A percentile compares a stretch with the other conserved stretches of the same genome.
These are phyloP conservation scores for Phoma sp. DNA, from an alignment of 2,329 filamentous ascomycete species.

Conservation along the genomic window DNA sequence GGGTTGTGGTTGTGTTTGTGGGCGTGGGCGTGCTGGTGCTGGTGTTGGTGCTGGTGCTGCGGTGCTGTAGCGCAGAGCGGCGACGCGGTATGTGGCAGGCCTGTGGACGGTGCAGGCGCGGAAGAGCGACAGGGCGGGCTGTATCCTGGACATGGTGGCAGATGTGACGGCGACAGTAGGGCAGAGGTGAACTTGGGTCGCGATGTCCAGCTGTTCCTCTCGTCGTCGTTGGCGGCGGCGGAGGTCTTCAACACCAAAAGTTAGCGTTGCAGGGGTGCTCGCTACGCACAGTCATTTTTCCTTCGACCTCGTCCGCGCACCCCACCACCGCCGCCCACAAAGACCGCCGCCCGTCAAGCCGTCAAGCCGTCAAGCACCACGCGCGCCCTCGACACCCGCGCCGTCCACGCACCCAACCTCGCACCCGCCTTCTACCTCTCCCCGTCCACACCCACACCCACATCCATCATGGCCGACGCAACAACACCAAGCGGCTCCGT, in stretches of 20 bases:
- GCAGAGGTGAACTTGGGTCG: not conserved
- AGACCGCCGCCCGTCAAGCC: slow-evolving; percentile 22
- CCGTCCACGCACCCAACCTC: slow-evolving; percentile 3
- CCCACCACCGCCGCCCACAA: slow-evolving; percentile 24
- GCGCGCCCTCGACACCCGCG: slow-evolving; percentile 15
- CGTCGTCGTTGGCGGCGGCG: not conserved
- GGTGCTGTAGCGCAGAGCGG: slow-evolving; percentile 21
- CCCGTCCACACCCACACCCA: slow-evolving; percentile 9
- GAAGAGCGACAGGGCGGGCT: slow-evolving; percentile 49
- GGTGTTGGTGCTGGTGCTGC: slow-evolving; percentile 30
- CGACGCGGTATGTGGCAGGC: not conserved
- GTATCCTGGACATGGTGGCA: slow-evolving; percentile 43
- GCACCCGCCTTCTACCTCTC: not conserved
- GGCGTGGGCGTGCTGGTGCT: slow-evolving; percentile 33
- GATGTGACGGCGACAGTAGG: slow-evolving; percentile 16
- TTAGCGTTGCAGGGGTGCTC: slow-evolving; percentile 45
- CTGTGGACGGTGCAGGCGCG: slow-evolving; percentile 39
- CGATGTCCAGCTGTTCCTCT: not conserved
- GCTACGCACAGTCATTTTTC: slow-evolving; percentile 48
- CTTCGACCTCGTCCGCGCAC: slow-evolving; percentile 17
- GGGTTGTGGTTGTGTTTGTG: slow-evolving; percentile 38
- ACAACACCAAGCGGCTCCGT: slow-evolving; percentile 53
- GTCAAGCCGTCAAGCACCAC: slow-evolving; percentile 21
- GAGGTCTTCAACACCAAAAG: slow-evolving; percentile 39
- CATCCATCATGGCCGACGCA: slow-evolving; percentile 39